Percentiles rank a stretch among this genome's conserved stretches.
phyloP scores from a whole-genome alignment of 2,329 filamentous ascomycete species.

The Didymella sp. region DNA sequence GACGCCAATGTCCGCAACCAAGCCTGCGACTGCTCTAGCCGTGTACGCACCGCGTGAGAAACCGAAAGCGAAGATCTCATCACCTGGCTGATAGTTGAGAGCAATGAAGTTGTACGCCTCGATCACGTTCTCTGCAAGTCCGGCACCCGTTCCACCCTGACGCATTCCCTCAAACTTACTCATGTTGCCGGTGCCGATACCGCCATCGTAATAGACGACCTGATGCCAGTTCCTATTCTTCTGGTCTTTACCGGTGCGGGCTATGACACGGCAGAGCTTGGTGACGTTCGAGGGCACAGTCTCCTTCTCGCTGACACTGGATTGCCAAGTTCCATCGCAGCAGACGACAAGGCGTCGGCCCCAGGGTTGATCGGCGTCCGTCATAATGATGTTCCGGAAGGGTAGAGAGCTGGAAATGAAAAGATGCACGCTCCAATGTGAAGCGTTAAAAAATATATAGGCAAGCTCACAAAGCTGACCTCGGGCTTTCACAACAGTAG shows the following conservation, averaged over 20 bases:
- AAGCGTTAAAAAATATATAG: not conserved
- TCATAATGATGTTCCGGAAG: not conserved
- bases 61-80: constrained; percentile 57
- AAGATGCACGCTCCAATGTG: not conserved
- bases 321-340: constrained; percentile 50
- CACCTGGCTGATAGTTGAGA: constrained; percentile 58
- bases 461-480: not conserved
- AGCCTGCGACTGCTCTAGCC: constrained; percentile 52
- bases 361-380: constrained; percentile 32
- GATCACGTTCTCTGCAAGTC: constrained; percentile 57
- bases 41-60: constrained; percentile 58
- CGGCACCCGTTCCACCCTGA: constrained; percentile 53
- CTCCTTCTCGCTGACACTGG: constrained; percentile 37
- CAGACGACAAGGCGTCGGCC: constrained; percentile 45
- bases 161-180: constrained; percentile 33
- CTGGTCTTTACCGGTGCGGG: constrained; percentile 29
- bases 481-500: not conserved
- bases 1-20: constrained; percentile 56
- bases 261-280: constrained; percentile 25
- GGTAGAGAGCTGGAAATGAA: not conserved
- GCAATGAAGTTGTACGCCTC: constrained; percentile 60
- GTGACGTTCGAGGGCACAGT: constrained; percentile 49
- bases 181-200: constrained; percentile 45
- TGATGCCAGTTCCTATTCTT: constrained; percentile 42
- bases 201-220: constrained; percentile 48